Evolutionary conservation across 306 rosid genomes (phyloP), one percentile per base, ranked within the genome.

Genomic region (Mimosa pudica): DNA sequence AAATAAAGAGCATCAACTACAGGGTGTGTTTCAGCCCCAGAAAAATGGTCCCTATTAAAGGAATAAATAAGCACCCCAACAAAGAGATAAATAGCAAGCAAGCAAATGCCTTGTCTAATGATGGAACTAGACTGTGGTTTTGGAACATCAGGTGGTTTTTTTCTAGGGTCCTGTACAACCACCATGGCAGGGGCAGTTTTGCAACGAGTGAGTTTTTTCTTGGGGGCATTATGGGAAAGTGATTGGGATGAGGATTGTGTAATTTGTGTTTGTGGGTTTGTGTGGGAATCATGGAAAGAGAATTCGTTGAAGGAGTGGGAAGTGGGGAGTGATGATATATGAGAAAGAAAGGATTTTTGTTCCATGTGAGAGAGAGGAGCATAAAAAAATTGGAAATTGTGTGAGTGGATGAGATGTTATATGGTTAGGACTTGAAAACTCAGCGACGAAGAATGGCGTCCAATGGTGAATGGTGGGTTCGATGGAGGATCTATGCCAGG

Each of bases 111-210:
- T 77, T 93, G 98, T 62, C 86, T 84, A 35, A 93, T 82, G 30
- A 91, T 80, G 73, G 90, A 89, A 68, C 77, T 85, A 24, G 90
- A 71, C 44, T 81, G 79, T 0, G 97, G 95, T 61, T 84, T 85
- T 10, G 92, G 89, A 24, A 78, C 47, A 68, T 80, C 61, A n/a
- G 88, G 65, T 4, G 80, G 16, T 48, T 89, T 80, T 0, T 90
- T 84, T 77, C 83, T 78, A 11, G 78, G 82, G 77, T 88, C 85
- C 8, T 78, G 82, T 85, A 88, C 71, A 55, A 75, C 63, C 0
- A 87, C 71, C 88, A 92, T 80, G 80, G 97, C 96, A 0, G 97
- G 97, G 9, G 97, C 97, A 11, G 97, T 90, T 72, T 84, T 89
- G 83, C 92, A 88, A 20, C 97, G 94, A 14, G 78, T 83, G 24